A percentile compares a stretch with the other conserved stretches of the same genome.
Conservation (phyloP, 495 filamentous ascomycete species). For the Neurospora tetraspora region DNA sequence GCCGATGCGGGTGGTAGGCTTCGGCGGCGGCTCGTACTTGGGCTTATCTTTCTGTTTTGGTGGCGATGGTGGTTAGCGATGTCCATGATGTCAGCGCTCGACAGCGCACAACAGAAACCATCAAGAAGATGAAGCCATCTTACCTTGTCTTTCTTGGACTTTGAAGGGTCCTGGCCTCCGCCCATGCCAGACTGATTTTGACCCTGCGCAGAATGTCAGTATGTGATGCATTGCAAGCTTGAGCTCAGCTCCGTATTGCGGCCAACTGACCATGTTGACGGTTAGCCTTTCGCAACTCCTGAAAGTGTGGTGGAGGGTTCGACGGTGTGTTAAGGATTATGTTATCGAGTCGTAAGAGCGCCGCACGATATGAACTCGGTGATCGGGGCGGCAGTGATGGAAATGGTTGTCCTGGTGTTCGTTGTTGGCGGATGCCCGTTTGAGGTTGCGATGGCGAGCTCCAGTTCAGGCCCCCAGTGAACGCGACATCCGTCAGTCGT, state of each 20-base stretch:
- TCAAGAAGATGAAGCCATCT: slow-evolving; percentile 9
- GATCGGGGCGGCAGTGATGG: not conserved
- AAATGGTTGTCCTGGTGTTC: not conserved
- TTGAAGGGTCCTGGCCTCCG: slow-evolving; percentile 61
- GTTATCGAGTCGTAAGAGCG: not conserved
- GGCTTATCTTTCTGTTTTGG: slow-evolving; percentile 87
- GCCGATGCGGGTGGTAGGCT: slow-evolving; percentile 94
- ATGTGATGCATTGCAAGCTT: not conserved
- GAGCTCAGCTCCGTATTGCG: not conserved
- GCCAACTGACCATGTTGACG: slow-evolving; percentile 18
- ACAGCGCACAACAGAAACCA: not conserved
- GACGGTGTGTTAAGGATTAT: too few relatives aligned
- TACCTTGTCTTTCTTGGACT: slow-evolving; percentile 87
- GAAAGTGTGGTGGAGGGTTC: not conserved
- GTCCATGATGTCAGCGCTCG: not conserved
- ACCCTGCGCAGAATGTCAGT: slow-evolving; percentile 46
- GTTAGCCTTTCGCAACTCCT: not conserved
- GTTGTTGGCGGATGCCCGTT: not conserved
- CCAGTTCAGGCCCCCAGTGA: not conserved
- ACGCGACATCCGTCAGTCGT: not conserved
- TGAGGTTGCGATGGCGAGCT: not conserved
- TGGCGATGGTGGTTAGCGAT: slow-evolving; percentile 9
- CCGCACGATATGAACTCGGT: not conserved
- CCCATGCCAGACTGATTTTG: slow-evolving; percentile 85
- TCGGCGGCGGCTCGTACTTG: slow-evolving; percentile 96